These are phyloP conservation scores for Aspergillus sparsus DNA, from an alignment of 495 filamentous ascomycete genomes.

Conservation along the genomic window DNA sequence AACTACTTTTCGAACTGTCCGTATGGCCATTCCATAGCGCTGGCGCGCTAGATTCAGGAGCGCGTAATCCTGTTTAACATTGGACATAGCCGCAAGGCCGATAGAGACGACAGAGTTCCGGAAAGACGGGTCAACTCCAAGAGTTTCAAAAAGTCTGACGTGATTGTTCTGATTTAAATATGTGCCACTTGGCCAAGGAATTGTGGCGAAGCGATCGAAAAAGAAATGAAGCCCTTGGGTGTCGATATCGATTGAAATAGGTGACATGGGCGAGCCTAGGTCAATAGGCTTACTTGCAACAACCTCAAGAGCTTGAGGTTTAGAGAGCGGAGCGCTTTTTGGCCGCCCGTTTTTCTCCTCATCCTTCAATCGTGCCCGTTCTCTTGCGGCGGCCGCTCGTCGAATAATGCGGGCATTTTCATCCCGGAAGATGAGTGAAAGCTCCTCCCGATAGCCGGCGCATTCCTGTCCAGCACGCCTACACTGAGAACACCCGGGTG, in stretches of 20 bases:
- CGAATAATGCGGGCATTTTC: constrained; percentile 17
- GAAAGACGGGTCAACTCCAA: constrained; percentile 1
- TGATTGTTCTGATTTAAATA: neutral
- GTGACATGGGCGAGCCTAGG: neutral
- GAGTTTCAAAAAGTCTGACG: neutral
- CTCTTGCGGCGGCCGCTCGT: constrained; percentile 6
- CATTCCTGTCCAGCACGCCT: constrained; percentile 13
- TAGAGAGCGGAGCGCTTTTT: neutral
- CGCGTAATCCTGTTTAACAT: constrained; percentile 1
- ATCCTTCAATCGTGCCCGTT: constrained; percentile 3
- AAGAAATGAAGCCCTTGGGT: constrained; percentile 8
- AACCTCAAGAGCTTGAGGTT: neutral
- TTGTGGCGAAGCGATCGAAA: constrained; percentile 7
- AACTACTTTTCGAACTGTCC: constrained; percentile 3
- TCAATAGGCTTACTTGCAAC: neutral
- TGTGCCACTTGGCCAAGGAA: constrained; percentile 5
- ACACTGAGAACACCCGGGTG: constrained; percentile 12
- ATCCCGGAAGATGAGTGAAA: constrained; percentile 9
- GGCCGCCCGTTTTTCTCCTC: neutral
- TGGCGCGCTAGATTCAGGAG: constrained; percentile 4
- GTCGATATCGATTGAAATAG: constrained; percentile 6
- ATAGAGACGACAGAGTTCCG: constrained; percentile 9
- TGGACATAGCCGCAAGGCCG: constrained; percentile 15
- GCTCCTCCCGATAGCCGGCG: constrained; percentile 12
- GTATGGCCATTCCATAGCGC: constrained; percentile 5